phyloP scores from a whole-genome alignment of 225 moss, liverwort and hornwort genomes.

The Pseudisothecium myosuroides region DNA sequence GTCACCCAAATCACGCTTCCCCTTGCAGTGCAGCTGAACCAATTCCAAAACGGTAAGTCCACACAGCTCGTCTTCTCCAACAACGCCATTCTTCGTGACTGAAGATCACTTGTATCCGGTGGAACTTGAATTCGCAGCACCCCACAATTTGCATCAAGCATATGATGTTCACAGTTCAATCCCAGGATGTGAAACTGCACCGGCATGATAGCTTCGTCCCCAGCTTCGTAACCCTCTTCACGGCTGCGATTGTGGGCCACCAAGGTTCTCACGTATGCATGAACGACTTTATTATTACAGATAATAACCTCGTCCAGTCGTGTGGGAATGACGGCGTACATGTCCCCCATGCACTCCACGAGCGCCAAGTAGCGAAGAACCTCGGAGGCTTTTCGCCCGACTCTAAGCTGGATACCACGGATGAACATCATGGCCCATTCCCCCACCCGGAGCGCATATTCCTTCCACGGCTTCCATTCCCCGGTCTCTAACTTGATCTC shows the following conservation, averaged over 20 bases:
- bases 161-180: not conserved
- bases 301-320: accelerated
- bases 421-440: not conserved
- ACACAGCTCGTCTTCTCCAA: accelerated
- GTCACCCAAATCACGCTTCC: not conserved
- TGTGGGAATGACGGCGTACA: not conserved
- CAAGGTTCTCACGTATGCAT: not conserved
- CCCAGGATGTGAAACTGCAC: not conserved
- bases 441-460: not conserved
- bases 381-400: not conserved
- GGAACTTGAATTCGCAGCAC: not conserved
- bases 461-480: not conserved
- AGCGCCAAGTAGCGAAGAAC: not conserved
- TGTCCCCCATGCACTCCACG: not conserved
- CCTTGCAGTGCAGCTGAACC: not conserved
- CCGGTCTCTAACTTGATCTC: not conserved
- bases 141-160: not conserved
- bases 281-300: not conserved
- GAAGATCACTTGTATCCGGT: accelerated
- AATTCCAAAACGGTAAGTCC: not conserved
- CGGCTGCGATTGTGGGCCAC: accelerated
- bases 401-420: accelerated
- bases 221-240: accelerated
- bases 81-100: not conserved
- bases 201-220: no score